Conservation (phyloP, 2,329 filamentous ascomycete genomes). For the Penicillium corylophilum region DNA sequence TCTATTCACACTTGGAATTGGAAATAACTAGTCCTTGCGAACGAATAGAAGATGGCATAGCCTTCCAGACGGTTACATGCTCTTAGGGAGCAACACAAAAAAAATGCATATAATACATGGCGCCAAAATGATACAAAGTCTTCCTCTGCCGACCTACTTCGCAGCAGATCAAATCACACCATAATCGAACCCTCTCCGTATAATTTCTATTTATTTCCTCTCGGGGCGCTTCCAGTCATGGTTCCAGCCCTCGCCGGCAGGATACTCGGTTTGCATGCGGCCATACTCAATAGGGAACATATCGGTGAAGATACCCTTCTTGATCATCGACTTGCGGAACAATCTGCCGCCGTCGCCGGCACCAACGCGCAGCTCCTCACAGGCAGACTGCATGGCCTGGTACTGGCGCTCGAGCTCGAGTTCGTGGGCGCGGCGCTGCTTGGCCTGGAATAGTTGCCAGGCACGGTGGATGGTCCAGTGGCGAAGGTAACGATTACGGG, state of each 20-base stretch:
- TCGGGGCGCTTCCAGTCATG: slow-evolving; percentile 75
- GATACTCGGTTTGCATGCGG: slow-evolving; percentile 72
- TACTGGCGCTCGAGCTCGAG: slow-evolving; percentile 75
- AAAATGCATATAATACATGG: slow-evolving; percentile 27
- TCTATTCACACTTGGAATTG: not conserved
- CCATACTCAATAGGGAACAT: slow-evolving; percentile 89
- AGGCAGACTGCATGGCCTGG: slow-evolving; percentile 78
- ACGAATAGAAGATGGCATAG: slow-evolving; percentile 2
- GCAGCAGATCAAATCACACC: slow-evolving; percentile 1
- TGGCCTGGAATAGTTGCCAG: slow-evolving; percentile 77
- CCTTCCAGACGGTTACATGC: not conserved
- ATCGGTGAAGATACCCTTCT: slow-evolving; percentile 75
- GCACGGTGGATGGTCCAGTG: slow-evolving; percentile 99
- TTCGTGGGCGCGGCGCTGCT: slow-evolving; percentile 63
- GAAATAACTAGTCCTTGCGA: not conserved
- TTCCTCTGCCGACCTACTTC: slow-evolving; percentile 1
- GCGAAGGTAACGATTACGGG: slow-evolving; percentile 78
- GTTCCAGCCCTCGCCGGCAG: slow-evolving; percentile 80
- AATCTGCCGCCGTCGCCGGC: slow-evolving; percentile 57
- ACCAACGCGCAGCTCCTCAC: slow-evolving; percentile 71
- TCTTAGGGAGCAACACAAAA: slow-evolving; percentile 1
- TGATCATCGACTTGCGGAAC: slow-evolving; percentile 86
- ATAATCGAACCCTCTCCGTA: not conserved
- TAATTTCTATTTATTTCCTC: slow-evolving; percentile 19
- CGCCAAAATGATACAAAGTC: slow-evolving; percentile 26